Conservation (phyloP, 768 basidiomycete species). For the Fomitopsis serialis region DNA sequence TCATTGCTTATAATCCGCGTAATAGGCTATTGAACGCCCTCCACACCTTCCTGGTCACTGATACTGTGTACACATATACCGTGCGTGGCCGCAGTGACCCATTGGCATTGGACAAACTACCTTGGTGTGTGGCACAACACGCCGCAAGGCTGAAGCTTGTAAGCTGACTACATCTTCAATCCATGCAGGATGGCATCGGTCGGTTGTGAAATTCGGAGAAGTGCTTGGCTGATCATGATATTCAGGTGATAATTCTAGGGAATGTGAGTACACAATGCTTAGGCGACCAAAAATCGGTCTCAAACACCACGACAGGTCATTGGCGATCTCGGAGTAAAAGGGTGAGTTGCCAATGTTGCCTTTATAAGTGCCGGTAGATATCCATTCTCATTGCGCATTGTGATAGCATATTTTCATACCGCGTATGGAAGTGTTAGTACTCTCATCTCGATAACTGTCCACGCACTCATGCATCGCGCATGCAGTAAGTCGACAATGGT, state of each 20-base stretch:
- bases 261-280: constrained; percentile 8
- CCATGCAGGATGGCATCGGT: constrained; percentile 18
- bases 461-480: not conserved
- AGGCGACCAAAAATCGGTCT: too few relatives aligned
- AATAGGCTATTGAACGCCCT: constrained; percentile 13
- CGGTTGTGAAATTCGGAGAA: not conserved
- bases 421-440: constrained; percentile 17
- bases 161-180: not conserved
- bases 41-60: constrained; percentile 9
- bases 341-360: constrained; percentile 8
- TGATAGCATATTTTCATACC: constrained; percentile 18
- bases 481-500: not conserved
- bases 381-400: not conserved
- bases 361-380: not conserved
- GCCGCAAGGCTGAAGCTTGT: not conserved
- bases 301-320: constrained; percentile 10
- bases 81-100: constrained; percentile 17
- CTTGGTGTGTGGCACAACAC: constrained; percentile 12
- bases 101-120: constrained; percentile 10
- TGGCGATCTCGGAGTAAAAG: constrained; percentile 19
- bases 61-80: constrained; percentile 17
- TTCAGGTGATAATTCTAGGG: constrained; percentile 6
- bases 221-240: not conserved
- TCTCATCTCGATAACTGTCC: not conserved
- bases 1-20: not conserved